These are phyloP conservation scores for Albizia julibrissin DNA, from an alignment of 306 rosid genomes.

Conservation along the genomic window DNA sequence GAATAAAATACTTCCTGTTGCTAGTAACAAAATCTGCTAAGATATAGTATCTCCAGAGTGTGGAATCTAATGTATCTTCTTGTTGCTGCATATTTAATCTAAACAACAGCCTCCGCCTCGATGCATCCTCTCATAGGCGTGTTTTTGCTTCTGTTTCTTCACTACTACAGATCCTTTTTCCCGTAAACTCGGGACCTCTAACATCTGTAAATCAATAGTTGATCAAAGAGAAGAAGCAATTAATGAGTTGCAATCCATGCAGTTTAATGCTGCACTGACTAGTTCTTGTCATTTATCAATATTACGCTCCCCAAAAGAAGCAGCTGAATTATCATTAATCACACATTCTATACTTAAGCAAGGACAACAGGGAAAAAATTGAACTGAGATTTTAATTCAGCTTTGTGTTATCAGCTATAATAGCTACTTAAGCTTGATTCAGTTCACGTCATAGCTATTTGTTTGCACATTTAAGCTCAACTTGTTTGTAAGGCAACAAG, in stretches of 20 bases:
- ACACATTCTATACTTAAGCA: not conserved
- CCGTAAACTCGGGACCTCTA: slow-evolving; percentile 69
- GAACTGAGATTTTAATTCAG: not conserved
- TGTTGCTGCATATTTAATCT: slow-evolving; percentile 29
- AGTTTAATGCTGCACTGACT: not conserved
- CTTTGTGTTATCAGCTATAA: not conserved
- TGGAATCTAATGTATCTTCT: slow-evolving; percentile 19
- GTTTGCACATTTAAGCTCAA: not conserved
- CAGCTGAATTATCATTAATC: not conserved
- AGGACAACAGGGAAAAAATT: not conserved
- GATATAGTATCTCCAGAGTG: slow-evolving; percentile 2
- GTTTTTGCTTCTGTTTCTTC: slow-evolving; percentile 67
- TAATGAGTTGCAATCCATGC: slow-evolving; percentile 15
- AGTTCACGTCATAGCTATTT: not conserved
- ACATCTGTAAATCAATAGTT: slow-evolving; percentile 52
- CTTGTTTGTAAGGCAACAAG: not conserved
- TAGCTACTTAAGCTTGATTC: not conserved
- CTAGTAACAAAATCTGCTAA: slow-evolving; percentile 22
- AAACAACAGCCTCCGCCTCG: slow-evolving; percentile 59
- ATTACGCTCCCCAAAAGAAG: not conserved
- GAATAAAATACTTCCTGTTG: slow-evolving; percentile 8
- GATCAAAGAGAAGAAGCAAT: not conserved
- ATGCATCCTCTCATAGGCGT: slow-evolving; percentile 25
- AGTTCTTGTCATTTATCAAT: not conserved
- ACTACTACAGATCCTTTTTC: slow-evolving; percentile 67